Percentiles rank a stretch among this genome's conserved stretches.
These are phyloP conservation scores for Scheffersomyces stipitis DNA, from an alignment of 805 yeast genomes.

Conservation along the genomic window DNA sequence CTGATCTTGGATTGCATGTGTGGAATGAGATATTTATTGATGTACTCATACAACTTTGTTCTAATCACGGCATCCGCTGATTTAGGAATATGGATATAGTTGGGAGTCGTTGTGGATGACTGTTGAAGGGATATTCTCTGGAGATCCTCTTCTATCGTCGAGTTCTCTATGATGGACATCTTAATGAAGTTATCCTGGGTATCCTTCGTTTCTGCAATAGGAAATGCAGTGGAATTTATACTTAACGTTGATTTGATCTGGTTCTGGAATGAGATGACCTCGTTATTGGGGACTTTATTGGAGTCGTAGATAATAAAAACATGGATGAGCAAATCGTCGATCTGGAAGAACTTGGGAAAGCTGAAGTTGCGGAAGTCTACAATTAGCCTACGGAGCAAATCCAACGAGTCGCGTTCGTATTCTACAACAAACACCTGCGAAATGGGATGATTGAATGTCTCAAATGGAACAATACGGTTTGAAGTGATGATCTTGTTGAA, in stretches of 20 bases:
- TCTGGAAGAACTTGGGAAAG: slow-evolving; percentile 64
- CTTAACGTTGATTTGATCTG: slow-evolving; percentile 24
- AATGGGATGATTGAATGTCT: slow-evolving; percentile 84
- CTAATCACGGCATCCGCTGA: slow-evolving; percentile 42
- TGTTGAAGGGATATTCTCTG: slow-evolving; percentile 32
- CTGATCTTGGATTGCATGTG: slow-evolving; percentile 83
- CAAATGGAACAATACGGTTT: slow-evolving; percentile 68
- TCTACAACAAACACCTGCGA: slow-evolving; percentile 70
- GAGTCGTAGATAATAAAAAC: slow-evolving; percentile 33
- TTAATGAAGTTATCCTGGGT: slow-evolving; percentile 1
- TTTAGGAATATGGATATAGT: slow-evolving; percentile 26
- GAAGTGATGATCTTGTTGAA: slow-evolving; percentile 60
- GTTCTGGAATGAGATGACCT: slow-evolving; percentile 30
- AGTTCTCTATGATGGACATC: slow-evolving; percentile 23
- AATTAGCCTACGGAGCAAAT: slow-evolving; percentile 57
- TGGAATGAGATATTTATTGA: slow-evolving; percentile 59
- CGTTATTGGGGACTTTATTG: slow-evolving; percentile 19
- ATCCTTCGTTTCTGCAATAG: slow-evolving; percentile 9
- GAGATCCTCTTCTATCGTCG: slow-evolving; percentile 52
- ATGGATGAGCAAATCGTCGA: slow-evolving; percentile 56
- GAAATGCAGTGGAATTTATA: slow-evolving; percentile 23
- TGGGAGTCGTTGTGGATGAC: slow-evolving; percentile 7
- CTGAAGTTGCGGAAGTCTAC: slow-evolving; percentile 49
- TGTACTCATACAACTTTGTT: slow-evolving; percentile 45
- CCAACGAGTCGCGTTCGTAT: slow-evolving; percentile 47